These are phyloP conservation scores for Lignosus rhinocerotis DNA, from an alignment of 1,284 basidiomycete genomes.

Conservation along the genomic window DNA sequence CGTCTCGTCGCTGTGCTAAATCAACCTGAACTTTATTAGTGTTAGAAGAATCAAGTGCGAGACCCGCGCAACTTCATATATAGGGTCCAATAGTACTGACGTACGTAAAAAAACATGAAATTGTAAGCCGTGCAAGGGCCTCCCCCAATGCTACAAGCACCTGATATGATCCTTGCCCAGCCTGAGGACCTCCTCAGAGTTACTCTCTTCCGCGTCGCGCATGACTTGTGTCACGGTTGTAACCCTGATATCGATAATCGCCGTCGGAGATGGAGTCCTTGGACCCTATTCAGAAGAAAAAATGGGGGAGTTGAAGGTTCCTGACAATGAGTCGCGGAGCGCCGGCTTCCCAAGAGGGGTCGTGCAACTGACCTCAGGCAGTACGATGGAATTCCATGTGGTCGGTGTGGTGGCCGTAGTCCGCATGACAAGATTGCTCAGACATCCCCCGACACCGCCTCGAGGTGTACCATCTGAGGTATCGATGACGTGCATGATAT, in stretches of 20 bases:
- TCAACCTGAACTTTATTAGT: too few species aligned
- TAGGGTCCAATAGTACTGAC: too few species aligned
- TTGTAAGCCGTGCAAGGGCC: too few species aligned
- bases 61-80: too few species aligned
- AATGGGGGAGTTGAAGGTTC: neutral
- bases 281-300: too few species aligned
- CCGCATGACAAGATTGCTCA: neutral
- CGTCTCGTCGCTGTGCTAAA: too few species aligned
- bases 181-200: neutral
- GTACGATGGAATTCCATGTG: neutral
- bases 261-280: too few species aligned
- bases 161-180: neutral
- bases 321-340: neutral
- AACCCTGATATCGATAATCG: neutral
- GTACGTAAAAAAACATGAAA: too few species aligned
- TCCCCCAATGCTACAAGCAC: too few species aligned
- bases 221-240: neutral
- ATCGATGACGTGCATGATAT: neutral
- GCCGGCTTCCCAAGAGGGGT: neutral
- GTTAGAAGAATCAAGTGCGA: too few species aligned
- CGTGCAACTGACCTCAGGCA: neutral
- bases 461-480: neutral
- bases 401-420: neutral
- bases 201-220: neutral
- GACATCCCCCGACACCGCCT: neutral